These are phyloP conservation scores for Penicillium cinerascens DNA, from an alignment of 495 filamentous ascomycete species.

Conservation along the genomic window DNA sequence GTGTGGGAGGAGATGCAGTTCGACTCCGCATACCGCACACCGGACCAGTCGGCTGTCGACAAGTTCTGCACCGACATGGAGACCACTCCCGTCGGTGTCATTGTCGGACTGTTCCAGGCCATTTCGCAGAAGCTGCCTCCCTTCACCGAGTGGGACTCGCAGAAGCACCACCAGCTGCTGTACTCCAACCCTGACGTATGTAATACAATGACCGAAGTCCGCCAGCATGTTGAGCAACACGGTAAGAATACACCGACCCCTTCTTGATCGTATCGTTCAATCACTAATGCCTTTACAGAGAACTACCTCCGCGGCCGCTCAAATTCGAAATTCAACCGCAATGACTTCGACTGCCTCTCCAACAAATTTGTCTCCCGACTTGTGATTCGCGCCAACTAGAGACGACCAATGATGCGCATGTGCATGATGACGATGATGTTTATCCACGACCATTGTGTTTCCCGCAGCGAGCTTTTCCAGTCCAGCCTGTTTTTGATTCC, in stretches of 20 bases:
- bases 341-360: slow-evolving; percentile 87
- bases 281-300: slow-evolving; percentile 46
- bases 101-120: slow-evolving; percentile 89
- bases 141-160: slow-evolving; percentile 86
- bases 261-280: background rate
- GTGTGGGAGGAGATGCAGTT: slow-evolving; percentile 99
- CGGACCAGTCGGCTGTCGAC: slow-evolving; percentile 73
- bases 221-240: slow-evolving; percentile 81
- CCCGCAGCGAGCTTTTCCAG: slow-evolving; percentile 18
- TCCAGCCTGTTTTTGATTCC: background rate
- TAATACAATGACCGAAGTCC: slow-evolving; percentile 90
- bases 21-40: slow-evolving; percentile 88
- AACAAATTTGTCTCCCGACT: slow-evolving; percentile 94
- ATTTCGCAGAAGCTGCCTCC: slow-evolving; percentile 91
- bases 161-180: slow-evolving; percentile 79
- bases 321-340: slow-evolving; percentile 73
- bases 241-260: slow-evolving; percentile 53
- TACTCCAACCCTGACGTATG: slow-evolving; percentile 86
- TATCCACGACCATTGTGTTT: slow-evolving; percentile 19
- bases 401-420: slow-evolving; percentile 43
- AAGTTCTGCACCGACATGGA: slow-evolving; percentile 97
- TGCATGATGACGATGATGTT: slow-evolving; percentile 36
- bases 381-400: slow-evolving; percentile 85
- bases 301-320: slow-evolving; percentile 55
- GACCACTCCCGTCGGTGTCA: slow-evolving; percentile 86